Evolutionary conservation across 2,329 filamentous ascomycete species (phyloP), one percentile per base, ranked within the genome.

Genomic region (Tolypocladium cylindrosporum): DNA sequence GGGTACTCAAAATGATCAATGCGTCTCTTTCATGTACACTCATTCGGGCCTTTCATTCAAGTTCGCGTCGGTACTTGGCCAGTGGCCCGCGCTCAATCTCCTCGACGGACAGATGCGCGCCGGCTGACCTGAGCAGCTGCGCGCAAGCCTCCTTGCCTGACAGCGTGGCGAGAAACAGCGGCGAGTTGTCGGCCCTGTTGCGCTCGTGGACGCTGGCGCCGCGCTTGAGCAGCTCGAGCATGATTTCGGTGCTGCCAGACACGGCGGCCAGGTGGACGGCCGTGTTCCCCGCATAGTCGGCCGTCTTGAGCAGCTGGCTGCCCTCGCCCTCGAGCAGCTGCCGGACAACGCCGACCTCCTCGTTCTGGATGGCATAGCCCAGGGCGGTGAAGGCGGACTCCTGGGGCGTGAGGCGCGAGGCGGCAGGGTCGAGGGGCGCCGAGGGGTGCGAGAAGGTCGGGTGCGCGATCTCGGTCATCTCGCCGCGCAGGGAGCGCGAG

Each of bases 251-350:
- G 59, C 79, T 76, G 21, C 82, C 77, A 1, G 78, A 76, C 6
- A 84, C 77, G 37, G 82, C 80, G 1, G 82, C 82, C 2, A 85
- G 76, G 65, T 85, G 82, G 42, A 83, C 72, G 4, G 78, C 79
- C 34, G 90, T 93, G 73, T 93, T 94, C 53, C 90, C 89, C 24
- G 88, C 88, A 69, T 93, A 93, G 73, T 94, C 90, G 37, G 83
- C 82, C 61, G 86, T 85, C 67, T 89, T 89, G 51, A 94, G 78
- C 24, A 94, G 77, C 73, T 81, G 83, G 40, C 67, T 75, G 61
- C 85, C 81, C 66, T 90, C 86, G 50, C 80, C 80, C 42, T 83
- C 80, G 59, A 93, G 79, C 53, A 93, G 81, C 59, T 88, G 82
- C 63, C 77, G 77, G 24, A 91, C 87, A 24, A 82, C 79, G 51